Conservation (phyloP, 192 early-diverging fungal species). For the Thamnidium elegans region DNA sequence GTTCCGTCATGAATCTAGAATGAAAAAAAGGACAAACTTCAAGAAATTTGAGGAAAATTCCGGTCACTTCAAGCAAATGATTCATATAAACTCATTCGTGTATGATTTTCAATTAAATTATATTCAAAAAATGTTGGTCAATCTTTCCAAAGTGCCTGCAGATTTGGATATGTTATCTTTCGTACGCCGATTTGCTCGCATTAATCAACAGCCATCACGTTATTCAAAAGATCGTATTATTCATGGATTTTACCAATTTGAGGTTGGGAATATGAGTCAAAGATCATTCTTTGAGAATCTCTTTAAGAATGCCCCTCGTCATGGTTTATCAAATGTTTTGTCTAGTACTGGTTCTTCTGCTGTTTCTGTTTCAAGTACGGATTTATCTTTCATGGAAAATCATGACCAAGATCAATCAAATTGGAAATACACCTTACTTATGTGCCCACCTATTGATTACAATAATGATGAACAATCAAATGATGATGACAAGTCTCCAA, state of each 20-base stretch:
- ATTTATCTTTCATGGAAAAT: slow-evolving; percentile 10
- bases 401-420: background rate
- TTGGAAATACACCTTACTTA: slow-evolving; percentile 19
- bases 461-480: background rate
- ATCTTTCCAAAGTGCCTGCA: slow-evolving; percentile 21
- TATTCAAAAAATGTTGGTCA: slow-evolving; percentile 40
- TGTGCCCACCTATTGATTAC: slow-evolving; percentile 2
- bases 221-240: slow-evolving; percentile 50
- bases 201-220: slow-evolving; percentile 39
- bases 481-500: background rate
- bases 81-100: slow-evolving; percentile 60
- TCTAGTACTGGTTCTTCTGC: slow-evolving; percentile 6
- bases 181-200: slow-evolving; percentile 39
- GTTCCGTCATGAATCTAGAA: slow-evolving; percentile 7
- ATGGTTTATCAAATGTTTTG: slow-evolving; percentile 15
- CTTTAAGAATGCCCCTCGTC: slow-evolving; percentile 16
- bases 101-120: slow-evolving; percentile 58
- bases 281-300: slow-evolving; percentile 15
- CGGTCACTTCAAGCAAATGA: slow-evolving; percentile 48
- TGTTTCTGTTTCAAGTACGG: slow-evolving; percentile 14
- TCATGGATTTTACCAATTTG: slow-evolving; percentile 38
- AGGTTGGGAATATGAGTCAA: slow-evolving; percentile 7
- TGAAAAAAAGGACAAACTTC: slow-evolving; percentile 36
- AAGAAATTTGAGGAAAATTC: slow-evolving; percentile 51
- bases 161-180: slow-evolving; percentile 45